Conservation (phyloP, 2,329 filamentous ascomycete genomes). For the Clarireedia sp. region DNA sequence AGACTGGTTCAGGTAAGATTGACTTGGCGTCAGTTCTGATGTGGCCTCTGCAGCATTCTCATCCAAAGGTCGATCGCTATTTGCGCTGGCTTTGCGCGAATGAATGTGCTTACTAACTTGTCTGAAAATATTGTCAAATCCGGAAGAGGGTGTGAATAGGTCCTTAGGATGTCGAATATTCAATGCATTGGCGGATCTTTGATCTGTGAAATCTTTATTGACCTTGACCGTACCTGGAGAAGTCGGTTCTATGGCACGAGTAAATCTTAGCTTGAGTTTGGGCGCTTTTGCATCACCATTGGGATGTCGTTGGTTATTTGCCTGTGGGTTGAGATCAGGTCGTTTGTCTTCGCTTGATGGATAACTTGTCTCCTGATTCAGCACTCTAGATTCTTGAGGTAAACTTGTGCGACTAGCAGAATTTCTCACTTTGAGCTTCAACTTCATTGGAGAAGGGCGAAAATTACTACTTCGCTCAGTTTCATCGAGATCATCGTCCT, state of each 20-base stretch:
- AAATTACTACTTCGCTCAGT: not conserved
- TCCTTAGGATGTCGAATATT: constrained; percentile 25
- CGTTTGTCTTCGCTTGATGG: not conserved
- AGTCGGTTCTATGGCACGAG: constrained; percentile 22
- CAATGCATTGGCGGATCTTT: constrained; percentile 17
- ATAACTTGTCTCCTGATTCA: constrained; percentile 21
- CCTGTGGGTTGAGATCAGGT: constrained; percentile 7
- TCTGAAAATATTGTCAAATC: constrained; percentile 26
- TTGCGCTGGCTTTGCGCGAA: constrained; percentile 20
- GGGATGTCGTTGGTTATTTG: constrained; percentile 5
- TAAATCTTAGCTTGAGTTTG: constrained; percentile 26
- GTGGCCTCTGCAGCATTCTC: constrained; percentile 6
- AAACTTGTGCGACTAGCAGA: constrained; percentile 13
- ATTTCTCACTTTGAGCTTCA: constrained; percentile 16
- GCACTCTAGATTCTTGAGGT: constrained; percentile 14
- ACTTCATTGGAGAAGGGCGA: constrained; percentile 13
- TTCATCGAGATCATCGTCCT: not conserved
- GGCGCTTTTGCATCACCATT: constrained; percentile 12
- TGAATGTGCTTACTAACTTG: constrained; percentile 25
- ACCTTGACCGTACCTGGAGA: constrained; percentile 25
- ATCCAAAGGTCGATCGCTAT: constrained; percentile 13
- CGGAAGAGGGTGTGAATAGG: constrained; percentile 25
- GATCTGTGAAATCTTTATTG: constrained; percentile 18
- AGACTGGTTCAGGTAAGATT: constrained; percentile 5
- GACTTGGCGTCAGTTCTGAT: constrained; percentile 1